Conservation (phyloP, 257 asterid species). For the Solanum boliviense region DNA sequence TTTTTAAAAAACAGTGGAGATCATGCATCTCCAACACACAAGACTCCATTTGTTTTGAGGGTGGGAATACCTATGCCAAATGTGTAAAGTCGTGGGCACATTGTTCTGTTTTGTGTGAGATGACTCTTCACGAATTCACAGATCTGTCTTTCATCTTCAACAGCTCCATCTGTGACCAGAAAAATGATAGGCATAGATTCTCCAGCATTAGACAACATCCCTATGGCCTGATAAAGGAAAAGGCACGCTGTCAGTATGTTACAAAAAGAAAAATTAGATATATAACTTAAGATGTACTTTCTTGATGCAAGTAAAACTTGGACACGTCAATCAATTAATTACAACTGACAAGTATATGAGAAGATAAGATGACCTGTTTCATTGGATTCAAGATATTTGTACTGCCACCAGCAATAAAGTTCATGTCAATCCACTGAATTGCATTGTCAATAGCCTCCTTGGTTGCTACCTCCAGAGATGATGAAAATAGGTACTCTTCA, state of each 20-base stretch:
- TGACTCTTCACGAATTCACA: conserved; percentile 49
- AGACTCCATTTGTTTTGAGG: background rate
- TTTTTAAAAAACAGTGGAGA: background rate
- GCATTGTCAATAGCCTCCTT: conserved; percentile 32
- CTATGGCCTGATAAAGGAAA: conserved; percentile 52
- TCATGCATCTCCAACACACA: background rate
- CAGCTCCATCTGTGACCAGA: conserved; percentile 89
- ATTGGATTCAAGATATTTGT: conserved; percentile 54
- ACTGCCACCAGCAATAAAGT: conserved; percentile 58
- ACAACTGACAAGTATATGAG: conserved; percentile 3
- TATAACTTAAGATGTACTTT: background rate
- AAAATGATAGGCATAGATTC: conserved; percentile 53
- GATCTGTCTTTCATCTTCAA: conserved; percentile 75
- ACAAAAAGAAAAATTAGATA: background rate
- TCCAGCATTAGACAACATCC: conserved; percentile 47
- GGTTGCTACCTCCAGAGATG: conserved; percentile 47
- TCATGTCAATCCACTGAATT: conserved; percentile 45
- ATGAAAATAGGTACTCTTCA: conserved; percentile 42
- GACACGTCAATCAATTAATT: background rate
- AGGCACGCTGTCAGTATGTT: background rate
- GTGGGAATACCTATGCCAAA: conserved; percentile 63
- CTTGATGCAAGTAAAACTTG: background rate
- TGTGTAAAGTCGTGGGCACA: conserved; percentile 69
- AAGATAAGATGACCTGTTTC: conserved; percentile 32
- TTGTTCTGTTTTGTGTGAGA: conserved; percentile 27